Evolutionary conservation across 2,329 filamentous ascomycete species (phyloP), one percentile per base, ranked within the genome.

Genomic region (Pyricularia sp.): DNA sequence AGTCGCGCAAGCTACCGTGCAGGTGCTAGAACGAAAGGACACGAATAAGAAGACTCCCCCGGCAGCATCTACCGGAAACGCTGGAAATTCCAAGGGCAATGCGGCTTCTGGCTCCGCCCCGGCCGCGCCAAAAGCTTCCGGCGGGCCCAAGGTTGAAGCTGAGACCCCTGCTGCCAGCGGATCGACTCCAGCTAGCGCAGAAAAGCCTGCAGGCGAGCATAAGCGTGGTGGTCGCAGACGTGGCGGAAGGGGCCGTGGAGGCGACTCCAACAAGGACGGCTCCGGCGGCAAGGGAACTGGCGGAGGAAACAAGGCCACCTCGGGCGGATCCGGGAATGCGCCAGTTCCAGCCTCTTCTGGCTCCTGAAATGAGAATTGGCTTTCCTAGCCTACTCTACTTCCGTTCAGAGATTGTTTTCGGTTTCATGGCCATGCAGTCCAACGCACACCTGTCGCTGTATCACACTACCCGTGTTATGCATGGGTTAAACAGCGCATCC

Each of bases 1-100:
- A 25, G 90, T 98, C 12, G 94, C 91, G 0, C 91, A 96, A 76
- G 93, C 92, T 7, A 90, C 90, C 11, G 92, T 98, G 1, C 92
- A 96, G 72, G 91, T 98, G 1, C 81, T 97, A 28, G 94, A 97
- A 79, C 86, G 91, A 66, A 93, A 92, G 77, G 90, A 92, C 65
- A 83, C 83, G 75, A 72, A 71, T 2, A 71, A 75, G 7, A 79
- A 80, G 72, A 69, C 69, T 64, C 64, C 50, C 20, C 42, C 66
- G 9, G 66, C 59, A 9, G 63, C 28, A 4, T n/a, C 67, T 28
- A n/a, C 66, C 2, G 65, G 68, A 11, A 28, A 63, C 28, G 63
- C 58, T 28, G 33, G 64, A 14, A 20, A 42, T 10, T 69, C 68
- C 28, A 69, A 71, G 67, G 36, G 61, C 31, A 28, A 20, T 11